Percentiles rank a stretch among this genome's conserved stretches.
Evolutionary conservation across 495 filamentous ascomycete species (phyloP).

Genomic region (Physcia stellaris): DNA sequence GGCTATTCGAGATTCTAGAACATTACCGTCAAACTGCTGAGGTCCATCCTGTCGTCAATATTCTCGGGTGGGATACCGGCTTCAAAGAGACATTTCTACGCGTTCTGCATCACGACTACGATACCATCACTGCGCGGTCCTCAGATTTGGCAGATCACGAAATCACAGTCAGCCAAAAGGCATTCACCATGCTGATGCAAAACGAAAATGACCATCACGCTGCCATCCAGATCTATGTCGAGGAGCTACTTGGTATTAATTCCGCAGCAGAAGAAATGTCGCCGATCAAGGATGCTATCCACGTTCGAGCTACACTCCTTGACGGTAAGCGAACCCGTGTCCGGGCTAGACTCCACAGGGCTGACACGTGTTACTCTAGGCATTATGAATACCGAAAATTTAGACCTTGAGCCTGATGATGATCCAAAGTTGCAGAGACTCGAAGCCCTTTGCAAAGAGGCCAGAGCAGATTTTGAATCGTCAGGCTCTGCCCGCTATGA

Average conservation of each 20-base stretch:
- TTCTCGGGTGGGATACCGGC: conserved; percentile 1
- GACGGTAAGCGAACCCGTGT: no score
- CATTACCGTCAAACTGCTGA: conserved; percentile 2
- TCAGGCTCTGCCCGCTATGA: conserved; percentile 10
- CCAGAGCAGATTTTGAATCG: conserved; percentile 26
- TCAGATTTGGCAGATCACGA: conserved; percentile 24
- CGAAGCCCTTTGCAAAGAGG: conserved; percentile 22
- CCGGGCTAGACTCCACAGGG: no score
- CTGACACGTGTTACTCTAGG: no score
- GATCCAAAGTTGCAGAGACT: conserved; percentile 18
- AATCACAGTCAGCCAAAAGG: conserved; percentile 28
- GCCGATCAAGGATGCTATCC: no score
- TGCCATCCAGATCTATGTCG: conserved; percentile 26
- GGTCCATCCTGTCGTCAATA: conserved; percentile 7
- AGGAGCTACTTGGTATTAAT: conserved; percentile 26
- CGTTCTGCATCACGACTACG: conserved; percentile 8
- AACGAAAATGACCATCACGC: conserved; percentile 18
- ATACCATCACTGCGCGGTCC: conserved; percentile 22
- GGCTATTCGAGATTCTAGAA: no score
- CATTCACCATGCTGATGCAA: conserved; percentile 22
- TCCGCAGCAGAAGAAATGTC: conserved; percentile 12
- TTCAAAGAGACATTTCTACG: conserved; percentile 2
- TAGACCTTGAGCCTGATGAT: conserved; percentile 1
- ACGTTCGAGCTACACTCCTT: no score
- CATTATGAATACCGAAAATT: not conserved